Percentiles rank a stretch among this genome's conserved stretches.
phyloP scores from a whole-genome alignment of 352 stramenopile species.

The Phytopythium kandeliae region DNA sequence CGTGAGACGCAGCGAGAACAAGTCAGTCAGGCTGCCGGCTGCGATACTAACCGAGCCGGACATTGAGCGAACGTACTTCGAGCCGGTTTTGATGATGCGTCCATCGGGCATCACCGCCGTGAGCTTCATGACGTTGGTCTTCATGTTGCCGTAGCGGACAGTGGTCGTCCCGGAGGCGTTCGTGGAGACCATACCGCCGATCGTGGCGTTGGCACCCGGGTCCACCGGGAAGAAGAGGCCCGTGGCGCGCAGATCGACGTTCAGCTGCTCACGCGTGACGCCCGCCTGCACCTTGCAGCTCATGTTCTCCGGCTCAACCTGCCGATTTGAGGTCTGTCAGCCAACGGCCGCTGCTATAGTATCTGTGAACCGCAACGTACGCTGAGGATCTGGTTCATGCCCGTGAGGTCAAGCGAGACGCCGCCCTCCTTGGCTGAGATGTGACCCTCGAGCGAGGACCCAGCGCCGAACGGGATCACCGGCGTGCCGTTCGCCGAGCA shows the following conservation, averaged over 20 bases:
- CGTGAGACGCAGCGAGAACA: not conserved
- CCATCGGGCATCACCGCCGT: slow-evolving; percentile 91
- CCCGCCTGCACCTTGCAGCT: slow-evolving; percentile 91
- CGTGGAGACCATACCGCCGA: slow-evolving; percentile 92
- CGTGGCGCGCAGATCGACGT: slow-evolving; percentile 76
- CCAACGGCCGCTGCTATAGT: too few species aligned
- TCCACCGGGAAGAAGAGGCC: slow-evolving; percentile 96
- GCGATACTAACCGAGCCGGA: not conserved
- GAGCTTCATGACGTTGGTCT: slow-evolving; percentile 92
- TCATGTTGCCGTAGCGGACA: slow-evolving; percentile 93
- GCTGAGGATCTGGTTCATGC: slow-evolving; percentile 62
- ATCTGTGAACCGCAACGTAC: slow-evolving; percentile 16
- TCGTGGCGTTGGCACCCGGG: slow-evolving; percentile 92
- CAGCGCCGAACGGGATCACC: slow-evolving; percentile 93
- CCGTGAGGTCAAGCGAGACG: slow-evolving; percentile 88
- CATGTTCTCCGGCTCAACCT: slow-evolving; percentile 64
- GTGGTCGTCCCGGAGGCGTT: slow-evolving; percentile 87
- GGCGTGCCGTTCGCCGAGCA: slow-evolving; percentile 75
- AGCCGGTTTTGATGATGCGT: slow-evolving; percentile 82
- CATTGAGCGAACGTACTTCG: slow-evolving; percentile 32
- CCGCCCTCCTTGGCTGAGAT: slow-evolving; percentile 83
- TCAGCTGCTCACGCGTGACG: slow-evolving; percentile 90
- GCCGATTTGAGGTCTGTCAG: not conserved
- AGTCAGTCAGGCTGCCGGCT: not conserved
- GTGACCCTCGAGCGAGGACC: slow-evolving; percentile 93